Evolutionary conservation across 2,329 filamentous ascomycete species (phyloP).

Genomic region (Colletotrichum horii): DNA sequence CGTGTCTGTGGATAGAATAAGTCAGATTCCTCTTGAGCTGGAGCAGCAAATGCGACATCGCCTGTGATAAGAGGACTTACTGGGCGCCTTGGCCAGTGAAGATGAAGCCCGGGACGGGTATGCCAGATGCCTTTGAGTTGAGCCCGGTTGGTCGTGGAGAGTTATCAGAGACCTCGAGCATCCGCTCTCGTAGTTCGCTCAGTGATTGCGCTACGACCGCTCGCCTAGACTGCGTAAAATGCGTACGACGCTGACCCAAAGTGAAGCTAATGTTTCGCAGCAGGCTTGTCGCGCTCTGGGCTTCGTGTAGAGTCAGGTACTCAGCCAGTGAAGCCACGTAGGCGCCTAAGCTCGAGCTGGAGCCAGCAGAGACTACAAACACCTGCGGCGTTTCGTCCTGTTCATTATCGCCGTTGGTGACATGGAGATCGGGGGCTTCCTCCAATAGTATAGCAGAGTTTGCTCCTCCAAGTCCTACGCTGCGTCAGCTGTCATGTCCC

Average conservation of each 20-base stretch:
- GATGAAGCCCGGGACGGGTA: slow-evolving; percentile 21
- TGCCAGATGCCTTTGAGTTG: not conserved
- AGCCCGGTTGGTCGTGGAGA: not conserved
- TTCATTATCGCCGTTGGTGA: not conserved
- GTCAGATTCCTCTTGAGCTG: slow-evolving; percentile 14
- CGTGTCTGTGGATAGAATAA: not conserved
- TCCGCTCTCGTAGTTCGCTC: slow-evolving; percentile 8
- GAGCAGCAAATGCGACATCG: not conserved
- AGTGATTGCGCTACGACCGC: not conserved
- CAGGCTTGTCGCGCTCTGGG: not conserved
- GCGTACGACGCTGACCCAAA: slow-evolving; percentile 31
- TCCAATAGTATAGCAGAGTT: slow-evolving; percentile 27
- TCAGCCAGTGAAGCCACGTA: slow-evolving; percentile 27
- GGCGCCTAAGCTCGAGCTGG: slow-evolving; percentile 19
- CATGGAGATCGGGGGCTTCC: not conserved
- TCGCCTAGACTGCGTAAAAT: slow-evolving; percentile 22
- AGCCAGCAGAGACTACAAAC: slow-evolving; percentile 21
- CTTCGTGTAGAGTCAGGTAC: slow-evolving; percentile 19
- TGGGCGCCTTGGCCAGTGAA: slow-evolving; percentile 42
- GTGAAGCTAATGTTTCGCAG: slow-evolving; percentile 29
- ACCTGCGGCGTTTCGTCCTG: not conserved
- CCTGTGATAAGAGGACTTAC: slow-evolving; percentile 21
- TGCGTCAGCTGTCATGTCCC: not conserved
- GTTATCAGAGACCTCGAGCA: not conserved
- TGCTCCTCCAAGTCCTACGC: slow-evolving; percentile 26